Conservation (phyloP, 1,284 basidiomycete species). For the Phylloporus sp. region DNA sequence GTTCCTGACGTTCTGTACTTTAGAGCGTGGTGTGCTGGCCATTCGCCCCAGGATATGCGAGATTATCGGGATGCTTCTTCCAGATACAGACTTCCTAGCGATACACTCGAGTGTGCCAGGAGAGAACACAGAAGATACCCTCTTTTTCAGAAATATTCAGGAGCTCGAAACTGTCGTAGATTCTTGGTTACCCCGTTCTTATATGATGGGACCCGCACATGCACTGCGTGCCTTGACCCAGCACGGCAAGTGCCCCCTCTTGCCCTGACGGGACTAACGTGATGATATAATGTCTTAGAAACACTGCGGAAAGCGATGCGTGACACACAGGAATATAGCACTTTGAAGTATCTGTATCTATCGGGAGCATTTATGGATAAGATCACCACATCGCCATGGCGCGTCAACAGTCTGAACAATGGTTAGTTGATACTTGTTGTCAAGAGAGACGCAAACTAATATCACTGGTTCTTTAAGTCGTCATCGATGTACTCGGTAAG, state of each 20-base stretch:
- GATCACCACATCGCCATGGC: conserved; percentile 20
- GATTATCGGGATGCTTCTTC: conserved; percentile 3
- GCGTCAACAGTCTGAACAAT: neutral
- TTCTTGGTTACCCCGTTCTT: conserved; percentile 11
- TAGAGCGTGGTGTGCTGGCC: conserved; percentile 26
- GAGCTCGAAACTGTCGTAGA: conserved; percentile 2
- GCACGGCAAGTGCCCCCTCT: conserved; percentile 12
- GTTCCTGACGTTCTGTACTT: conserved; percentile 1
- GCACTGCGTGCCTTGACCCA: conserved; percentile 29
- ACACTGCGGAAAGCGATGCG: conserved; percentile 7
- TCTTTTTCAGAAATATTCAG: neutral
- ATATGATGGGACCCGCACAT: conserved; percentile 35
- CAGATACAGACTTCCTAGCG: neutral
- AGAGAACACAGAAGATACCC: neutral
- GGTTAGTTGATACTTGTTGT: neutral
- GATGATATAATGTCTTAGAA: conserved; percentile 17
- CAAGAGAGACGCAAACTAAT: neutral
- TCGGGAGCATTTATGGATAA: conserved; percentile 23
- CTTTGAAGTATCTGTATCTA: conserved; percentile 25
- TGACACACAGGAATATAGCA: neutral
- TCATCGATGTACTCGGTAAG: neutral
- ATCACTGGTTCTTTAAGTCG: neutral
- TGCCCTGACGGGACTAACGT: neutral
- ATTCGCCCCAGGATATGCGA: conserved; percentile 19
- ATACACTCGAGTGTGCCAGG: neutral